Percentiles rank a stretch among this genome's conserved stretches.
Conservation (phyloP, 2,329 filamentous ascomycete genomes). For the Leptosphaerulina australis region DNA sequence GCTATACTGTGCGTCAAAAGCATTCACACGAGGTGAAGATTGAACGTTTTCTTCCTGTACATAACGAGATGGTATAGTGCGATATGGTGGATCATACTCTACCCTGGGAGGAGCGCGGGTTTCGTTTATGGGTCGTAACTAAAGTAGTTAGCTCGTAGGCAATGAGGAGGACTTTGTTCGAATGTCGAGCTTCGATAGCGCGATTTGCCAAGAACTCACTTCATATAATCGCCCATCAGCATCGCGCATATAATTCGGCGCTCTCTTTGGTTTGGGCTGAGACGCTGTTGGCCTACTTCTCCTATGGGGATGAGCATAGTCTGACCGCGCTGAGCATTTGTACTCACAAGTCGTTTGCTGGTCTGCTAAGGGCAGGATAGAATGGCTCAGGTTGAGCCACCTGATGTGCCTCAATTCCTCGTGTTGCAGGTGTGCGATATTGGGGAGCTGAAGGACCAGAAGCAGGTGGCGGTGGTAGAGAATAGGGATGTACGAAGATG, state of each 20-base stretch:
- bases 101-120: constrained; percentile 16
- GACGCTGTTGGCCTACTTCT: constrained; percentile 19
- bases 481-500: constrained; percentile 29
- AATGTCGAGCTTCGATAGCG: constrained; percentile 21
- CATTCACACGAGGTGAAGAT: constrained; percentile 18
- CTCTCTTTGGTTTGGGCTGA: constrained; percentile 18
- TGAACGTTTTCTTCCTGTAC: constrained; percentile 23
- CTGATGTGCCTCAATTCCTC: constrained; percentile 12
- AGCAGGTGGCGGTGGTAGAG: constrained; percentile 17
- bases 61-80: constrained; percentile 13
- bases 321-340: neutral
- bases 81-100: constrained; percentile 25
- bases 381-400: constrained; percentile 15
- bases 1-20: constrained; percentile 23
- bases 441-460: constrained; percentile 15
- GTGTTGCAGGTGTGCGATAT: constrained; percentile 11
- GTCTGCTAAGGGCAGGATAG: constrained; percentile 17
- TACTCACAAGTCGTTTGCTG: constrained; percentile 29
- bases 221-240: constrained; percentile 41
- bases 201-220: constrained; percentile 38
- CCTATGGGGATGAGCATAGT: constrained; percentile 25
- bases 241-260: constrained; percentile 30
- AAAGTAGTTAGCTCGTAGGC: constrained; percentile 27
- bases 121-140: constrained; percentile 42
- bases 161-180: neutral